A percentile compares a stretch with the other conserved stretches of the same genome.
Evolutionary conservation across 2,329 filamentous ascomycete genomes (phyloP).

Genomic region (Colletotrichum shisoi): DNA sequence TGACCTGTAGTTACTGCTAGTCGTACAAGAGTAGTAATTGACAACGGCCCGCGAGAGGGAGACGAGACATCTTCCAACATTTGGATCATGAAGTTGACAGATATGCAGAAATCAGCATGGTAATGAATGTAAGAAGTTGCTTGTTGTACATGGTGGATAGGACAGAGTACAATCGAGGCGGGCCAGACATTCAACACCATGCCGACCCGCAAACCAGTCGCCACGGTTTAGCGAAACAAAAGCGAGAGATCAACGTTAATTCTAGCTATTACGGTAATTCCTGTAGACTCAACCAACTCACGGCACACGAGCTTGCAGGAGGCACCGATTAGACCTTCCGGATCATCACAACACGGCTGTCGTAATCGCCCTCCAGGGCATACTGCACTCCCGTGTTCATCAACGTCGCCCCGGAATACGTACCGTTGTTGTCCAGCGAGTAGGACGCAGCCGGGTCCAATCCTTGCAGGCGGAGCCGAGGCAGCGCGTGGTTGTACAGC

Average conservation of each 20-base stretch:
- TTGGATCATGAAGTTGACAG: too few species aligned
- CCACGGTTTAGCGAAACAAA: not conserved
- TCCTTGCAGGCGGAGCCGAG: constrained; percentile 63
- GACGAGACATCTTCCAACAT: too few species aligned
- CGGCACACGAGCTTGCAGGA: not conserved
- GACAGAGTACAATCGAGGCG: too few species aligned
- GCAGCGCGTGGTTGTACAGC: constrained; percentile 60
- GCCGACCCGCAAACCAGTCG: too few species aligned
- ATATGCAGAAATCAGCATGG: too few species aligned
- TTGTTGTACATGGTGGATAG: too few species aligned
- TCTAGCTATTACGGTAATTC: not conserved
- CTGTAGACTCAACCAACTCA: not conserved
- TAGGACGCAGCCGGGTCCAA: constrained; percentile 64
- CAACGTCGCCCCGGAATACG: constrained; percentile 65
- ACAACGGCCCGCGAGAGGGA: too few species aligned
- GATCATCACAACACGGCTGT: constrained; percentile 65
- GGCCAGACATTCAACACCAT: too few species aligned
- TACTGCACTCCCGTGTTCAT: constrained; percentile 69
- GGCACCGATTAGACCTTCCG: constrained; percentile 51
- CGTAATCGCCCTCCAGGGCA: constrained; percentile 61
- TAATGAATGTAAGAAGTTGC: too few species aligned
- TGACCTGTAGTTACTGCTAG: too few species aligned
- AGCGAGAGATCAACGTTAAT: not conserved
- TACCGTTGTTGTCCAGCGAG: constrained; percentile 56
- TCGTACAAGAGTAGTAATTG: too few species aligned